Base-by-base conservation (phyloP, 108 stramenopile genomes). In the Bacterosira constricta region DNA sequence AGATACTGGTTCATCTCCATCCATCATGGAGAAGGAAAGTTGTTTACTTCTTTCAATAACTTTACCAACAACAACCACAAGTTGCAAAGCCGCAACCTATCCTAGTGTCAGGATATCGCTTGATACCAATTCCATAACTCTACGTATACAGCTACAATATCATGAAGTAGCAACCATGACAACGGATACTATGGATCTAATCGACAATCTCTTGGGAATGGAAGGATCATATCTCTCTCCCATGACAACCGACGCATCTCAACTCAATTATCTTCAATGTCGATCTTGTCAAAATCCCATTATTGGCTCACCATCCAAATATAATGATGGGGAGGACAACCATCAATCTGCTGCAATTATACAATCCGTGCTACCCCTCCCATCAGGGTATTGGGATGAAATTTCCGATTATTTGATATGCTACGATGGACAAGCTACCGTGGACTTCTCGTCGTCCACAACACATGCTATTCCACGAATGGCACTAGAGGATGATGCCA, bases 331-430 rank as follows among this genome's bases (percentile, higher is more conserved):
- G 9, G 9, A 37, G 4, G 36, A 47, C 60, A 32, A 51, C 6
- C 9, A 35, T 46, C 51, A 51, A 13, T 30, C 34, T 7, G 23
- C 27, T 12, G 21, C 63, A 20, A 37, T 44, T n/a, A 81, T 81
- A 45, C 26, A 36, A 17, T 55, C 72, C 29, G 78, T 85, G 7
- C 47, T 77, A 4, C 82, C 83, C 11, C 72, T 93, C 25, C 92
- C 92, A 23, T 47, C 59, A 45, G 89, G 92, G 45, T 80, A 84
- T 61, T 93, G 92, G 92, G 90, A 93, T 64, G 92, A 93, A 44
- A 88, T 93, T 53, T 62, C 88, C 12, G 92, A 93, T 53, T 93
- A 90, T 68, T 66, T 93, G 50, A 88, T 76, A 25, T 93, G 92
- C 49, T 90, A 86, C 49, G 68, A 80, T 4, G 81, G 86, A 36